These are phyloP conservation scores for Amanita rimosa DNA, from an alignment of 768 basidiomycete species.

Conservation along the genomic window DNA sequence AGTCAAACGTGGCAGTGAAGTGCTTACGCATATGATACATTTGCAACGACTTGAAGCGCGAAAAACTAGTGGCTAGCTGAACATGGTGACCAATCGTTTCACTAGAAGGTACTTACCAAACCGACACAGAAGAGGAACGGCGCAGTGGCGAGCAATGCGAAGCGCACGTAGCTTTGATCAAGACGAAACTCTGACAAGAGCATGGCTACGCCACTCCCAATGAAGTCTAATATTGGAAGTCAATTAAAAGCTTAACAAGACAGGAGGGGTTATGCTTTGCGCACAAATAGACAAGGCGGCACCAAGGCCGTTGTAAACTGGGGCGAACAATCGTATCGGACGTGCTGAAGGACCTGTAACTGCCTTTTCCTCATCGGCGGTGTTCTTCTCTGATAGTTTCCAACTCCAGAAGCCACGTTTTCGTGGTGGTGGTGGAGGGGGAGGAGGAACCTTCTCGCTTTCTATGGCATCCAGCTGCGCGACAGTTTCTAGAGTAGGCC, in stretches of 20 bases:
- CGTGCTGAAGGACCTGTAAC: slow-evolving; percentile 23
- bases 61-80: slow-evolving; percentile 46
- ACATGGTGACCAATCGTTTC: not conserved
- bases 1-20: slow-evolving; percentile 13
- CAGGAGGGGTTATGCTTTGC: slow-evolving; percentile 10
- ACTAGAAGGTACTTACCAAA: slow-evolving; percentile 32
- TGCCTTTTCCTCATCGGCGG: slow-evolving; percentile 42
- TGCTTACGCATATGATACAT: slow-evolving; percentile 52
- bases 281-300: slow-evolving; percentile 56
- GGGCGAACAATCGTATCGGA: slow-evolving; percentile 54
- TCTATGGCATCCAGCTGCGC: slow-evolving; percentile 14
- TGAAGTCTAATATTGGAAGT: slow-evolving; percentile 40
- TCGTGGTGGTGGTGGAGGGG: slow-evolving; percentile 7
- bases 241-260: slow-evolving; percentile 3
- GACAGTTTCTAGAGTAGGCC: slow-evolving; percentile 19
- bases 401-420: slow-evolving; percentile 27
- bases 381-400: slow-evolving; percentile 27
- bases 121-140: slow-evolving; percentile 74
- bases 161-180: slow-evolving; percentile 52
- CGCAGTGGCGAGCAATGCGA: slow-evolving; percentile 49
- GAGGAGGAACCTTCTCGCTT: slow-evolving; percentile 14
- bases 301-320: slow-evolving; percentile 63
- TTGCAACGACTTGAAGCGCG: slow-evolving; percentile 54
- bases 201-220: slow-evolving; percentile 46
- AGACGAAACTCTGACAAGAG: slow-evolving; percentile 58